These are phyloP conservation scores for Zopfochytrium polystomum DNA, from an alignment of 371 early-diverging fungal species.

Conservation along the genomic window DNA sequence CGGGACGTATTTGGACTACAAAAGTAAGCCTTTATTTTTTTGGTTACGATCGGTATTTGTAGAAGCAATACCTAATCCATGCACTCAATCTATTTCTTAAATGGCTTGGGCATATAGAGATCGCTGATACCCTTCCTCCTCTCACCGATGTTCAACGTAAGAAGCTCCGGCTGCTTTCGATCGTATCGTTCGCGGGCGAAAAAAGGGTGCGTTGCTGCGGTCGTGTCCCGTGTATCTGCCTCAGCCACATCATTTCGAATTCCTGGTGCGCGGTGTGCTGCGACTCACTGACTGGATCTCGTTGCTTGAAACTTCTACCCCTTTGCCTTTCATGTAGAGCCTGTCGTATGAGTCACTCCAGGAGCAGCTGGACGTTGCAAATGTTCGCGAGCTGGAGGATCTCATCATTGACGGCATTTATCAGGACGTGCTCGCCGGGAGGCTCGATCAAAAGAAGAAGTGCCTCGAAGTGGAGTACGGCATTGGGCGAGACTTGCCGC, in stretches of 20 bases:
- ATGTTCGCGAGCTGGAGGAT: constrained; percentile 78
- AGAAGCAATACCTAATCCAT: too few relatives aligned
- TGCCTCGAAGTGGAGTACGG: constrained; percentile 74
- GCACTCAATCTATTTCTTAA: not conserved
- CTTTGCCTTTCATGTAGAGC: constrained; percentile 17
- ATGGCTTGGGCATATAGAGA: too few relatives aligned
- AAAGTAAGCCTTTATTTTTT: constrained; percentile 47
- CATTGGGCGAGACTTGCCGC: constrained; percentile 77
- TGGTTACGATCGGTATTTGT: too few relatives aligned
- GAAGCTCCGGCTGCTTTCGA: constrained; percentile 73
- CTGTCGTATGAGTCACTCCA: constrained; percentile 59
- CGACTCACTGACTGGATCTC: not conserved
- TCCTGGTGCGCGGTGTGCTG: not conserved
- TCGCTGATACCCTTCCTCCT: constrained; percentile 53
- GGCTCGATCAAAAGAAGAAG: constrained; percentile 73
- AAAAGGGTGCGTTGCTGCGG: too few relatives aligned
- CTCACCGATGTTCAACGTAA: constrained; percentile 60
- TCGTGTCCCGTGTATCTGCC: too few relatives aligned
- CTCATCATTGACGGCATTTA: constrained; percentile 83
- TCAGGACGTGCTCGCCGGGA: constrained; percentile 70
- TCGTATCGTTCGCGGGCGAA: constrained; percentile 68
- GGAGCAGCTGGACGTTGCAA: constrained; percentile 64
- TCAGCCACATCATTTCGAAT: constrained; percentile 4
- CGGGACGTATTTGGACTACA: constrained; percentile 76
- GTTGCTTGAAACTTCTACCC: not conserved